A percentile compares a stretch with the other conserved stretches of the same genome.
Evolutionary conservation across 2,329 filamentous ascomycete species (phyloP).

Genomic region (Monosporascus sp.): DNA sequence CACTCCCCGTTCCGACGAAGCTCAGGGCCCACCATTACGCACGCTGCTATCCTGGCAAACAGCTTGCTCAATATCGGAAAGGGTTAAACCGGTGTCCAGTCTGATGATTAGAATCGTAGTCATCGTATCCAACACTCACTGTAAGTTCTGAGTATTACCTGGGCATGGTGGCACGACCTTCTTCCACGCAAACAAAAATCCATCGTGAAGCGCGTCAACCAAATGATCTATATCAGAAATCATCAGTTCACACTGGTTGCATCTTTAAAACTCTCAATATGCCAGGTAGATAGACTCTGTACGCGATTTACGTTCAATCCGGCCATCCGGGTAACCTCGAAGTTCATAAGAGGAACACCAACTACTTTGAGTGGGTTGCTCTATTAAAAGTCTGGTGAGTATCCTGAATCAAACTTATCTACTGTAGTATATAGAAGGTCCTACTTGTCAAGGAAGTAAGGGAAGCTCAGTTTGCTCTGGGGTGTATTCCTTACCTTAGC

Average conservation of each 20-base stretch:
- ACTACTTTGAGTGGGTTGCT: conserved; percentile 2
- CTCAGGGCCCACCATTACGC: conserved; percentile 6
- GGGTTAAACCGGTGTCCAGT: conserved; percentile 1
- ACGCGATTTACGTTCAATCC: conserved; percentile 2
- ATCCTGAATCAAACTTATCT: neutral
- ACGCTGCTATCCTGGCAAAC: conserved; percentile 6
- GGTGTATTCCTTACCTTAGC: conserved; percentile 10
- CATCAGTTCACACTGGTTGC: neutral
- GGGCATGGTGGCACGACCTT: neutral
- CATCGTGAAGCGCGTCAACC: neutral
- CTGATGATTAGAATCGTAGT: conserved; percentile 1
- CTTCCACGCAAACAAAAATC: conserved; percentile 1
- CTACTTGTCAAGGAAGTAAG: conserved; percentile 6
- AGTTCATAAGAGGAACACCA: conserved; percentile 1
- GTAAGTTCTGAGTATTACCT: neutral
- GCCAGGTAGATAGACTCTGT: neutral
- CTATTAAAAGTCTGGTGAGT: neutral
- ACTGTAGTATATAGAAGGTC: neutral
- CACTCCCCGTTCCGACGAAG: conserved; percentile 6
- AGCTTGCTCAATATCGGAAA: conserved; percentile 1
- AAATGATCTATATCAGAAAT: neutral
- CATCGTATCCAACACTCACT: neutral
- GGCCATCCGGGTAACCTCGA: conserved; percentile 1
- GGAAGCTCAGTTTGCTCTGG: conserved; percentile 6
- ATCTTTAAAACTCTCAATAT: neutral